Conservation (phyloP, 805 yeast genomes). For the Metschnikowia dekortorum region DNA sequence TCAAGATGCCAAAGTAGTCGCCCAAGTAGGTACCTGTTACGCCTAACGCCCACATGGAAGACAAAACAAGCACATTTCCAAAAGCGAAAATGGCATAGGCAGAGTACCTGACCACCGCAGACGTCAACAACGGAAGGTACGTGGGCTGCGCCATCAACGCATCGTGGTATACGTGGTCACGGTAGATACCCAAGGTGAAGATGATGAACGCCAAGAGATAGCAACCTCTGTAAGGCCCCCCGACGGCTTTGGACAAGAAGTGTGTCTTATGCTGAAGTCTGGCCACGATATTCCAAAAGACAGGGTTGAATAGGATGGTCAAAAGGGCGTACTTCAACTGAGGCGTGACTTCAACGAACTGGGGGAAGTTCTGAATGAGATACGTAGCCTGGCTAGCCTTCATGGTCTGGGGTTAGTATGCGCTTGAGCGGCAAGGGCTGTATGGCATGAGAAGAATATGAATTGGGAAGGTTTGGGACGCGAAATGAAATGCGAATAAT, state of each 20-base stretch:
- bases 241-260: constrained; percentile 66
- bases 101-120: constrained; percentile 35
- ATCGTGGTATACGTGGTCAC: constrained; percentile 70
- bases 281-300: constrained; percentile 93
- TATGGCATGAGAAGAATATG: too few species aligned
- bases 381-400: constrained; percentile 10
- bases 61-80: constrained; percentile 77
- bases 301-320: constrained; percentile 84
- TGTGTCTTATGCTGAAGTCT: constrained; percentile 78
- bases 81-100: constrained; percentile 54
- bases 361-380: constrained; percentile 11
- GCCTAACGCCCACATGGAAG: constrained; percentile 90
- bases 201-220: constrained; percentile 79
- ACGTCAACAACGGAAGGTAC: constrained; percentile 47
- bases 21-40: constrained; percentile 96
- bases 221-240: constrained; percentile 72
- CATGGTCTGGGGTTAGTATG: constrained; percentile 9
- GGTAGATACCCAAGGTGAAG: constrained; percentile 75
- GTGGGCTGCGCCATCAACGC: constrained; percentile 74
- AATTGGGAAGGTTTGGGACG: too few species aligned
- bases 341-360: constrained; percentile 13
- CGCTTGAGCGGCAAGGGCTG: background rate
- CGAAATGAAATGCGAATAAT: too few species aligned
- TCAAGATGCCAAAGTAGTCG: constrained; percentile 93
- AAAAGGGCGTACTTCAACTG: constrained; percentile 41